These are phyloP conservation scores for Paraconiothyrium brasiliense DNA, from an alignment of 2,329 filamentous ascomycete species.

Conservation along the genomic window DNA sequence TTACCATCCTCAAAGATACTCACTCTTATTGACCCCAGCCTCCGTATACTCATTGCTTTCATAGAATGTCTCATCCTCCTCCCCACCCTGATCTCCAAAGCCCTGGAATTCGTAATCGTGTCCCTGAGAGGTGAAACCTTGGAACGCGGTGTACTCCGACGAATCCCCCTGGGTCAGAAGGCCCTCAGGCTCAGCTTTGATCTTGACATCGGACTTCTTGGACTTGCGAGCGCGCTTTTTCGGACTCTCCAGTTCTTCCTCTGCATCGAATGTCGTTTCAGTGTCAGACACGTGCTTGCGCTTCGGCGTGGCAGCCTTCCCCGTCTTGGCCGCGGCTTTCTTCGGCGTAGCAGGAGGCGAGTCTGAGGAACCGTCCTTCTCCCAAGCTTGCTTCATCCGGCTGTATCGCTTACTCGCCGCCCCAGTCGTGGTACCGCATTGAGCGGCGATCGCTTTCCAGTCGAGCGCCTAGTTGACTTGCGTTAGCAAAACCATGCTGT, in stretches of 20 bases:
- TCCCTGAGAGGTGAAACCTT: not conserved
- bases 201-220: conserved; percentile 3
- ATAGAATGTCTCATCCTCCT: conserved; percentile 14
- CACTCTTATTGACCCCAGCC: not conserved
- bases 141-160: not conserved
- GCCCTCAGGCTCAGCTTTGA: conserved; percentile 1
- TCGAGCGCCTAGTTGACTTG: conserved; percentile 26
- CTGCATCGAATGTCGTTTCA: conserved; percentile 6
- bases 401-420: conserved; percentile 46
- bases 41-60: conserved; percentile 16
- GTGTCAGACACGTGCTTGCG: conserved; percentile 30
- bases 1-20: not conserved
- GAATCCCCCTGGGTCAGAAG: not conserved
- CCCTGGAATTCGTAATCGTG: not conserved
- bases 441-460: conserved; percentile 40
- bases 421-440: conserved; percentile 40
- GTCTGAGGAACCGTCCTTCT: conserved; percentile 22
- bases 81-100: not conserved
- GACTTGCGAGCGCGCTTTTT: conserved; percentile 18
- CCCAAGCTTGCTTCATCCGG: conserved; percentile 43
- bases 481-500: not conserved
- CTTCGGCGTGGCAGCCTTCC: conserved; percentile 23
- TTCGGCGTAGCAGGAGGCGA: conserved; percentile 13
- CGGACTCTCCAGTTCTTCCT: conserved; percentile 8
- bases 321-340: conserved; percentile 14